Conservation (phyloP, 345 rosid species). For the Eucalyptus regnans region DNA sequence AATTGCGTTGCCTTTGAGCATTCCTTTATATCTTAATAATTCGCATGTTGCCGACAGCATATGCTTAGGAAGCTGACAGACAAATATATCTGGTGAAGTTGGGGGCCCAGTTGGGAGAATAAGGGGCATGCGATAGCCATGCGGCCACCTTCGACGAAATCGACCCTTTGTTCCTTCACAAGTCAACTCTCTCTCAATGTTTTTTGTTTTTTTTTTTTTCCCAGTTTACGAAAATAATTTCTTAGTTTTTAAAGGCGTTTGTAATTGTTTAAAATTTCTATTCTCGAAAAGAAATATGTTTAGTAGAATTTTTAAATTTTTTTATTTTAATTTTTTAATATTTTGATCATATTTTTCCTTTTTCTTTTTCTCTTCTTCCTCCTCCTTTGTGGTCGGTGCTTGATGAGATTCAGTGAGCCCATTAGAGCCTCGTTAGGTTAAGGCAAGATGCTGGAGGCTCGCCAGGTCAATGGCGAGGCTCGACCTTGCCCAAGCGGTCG, state of each 20-base stretch:
- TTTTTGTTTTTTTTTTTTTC: no score
- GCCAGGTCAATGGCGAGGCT: fast-evolving
- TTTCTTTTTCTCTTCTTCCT: no score
- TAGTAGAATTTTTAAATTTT: no score
- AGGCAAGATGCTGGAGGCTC: no score
- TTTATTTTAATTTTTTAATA: no score
- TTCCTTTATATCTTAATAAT: not conserved
- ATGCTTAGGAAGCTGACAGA: not conserved
- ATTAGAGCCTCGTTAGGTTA: fast-evolving
- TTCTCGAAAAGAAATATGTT: no score
- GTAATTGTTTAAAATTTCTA: no score
- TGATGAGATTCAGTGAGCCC: fast-evolving
- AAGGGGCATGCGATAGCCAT: not conserved
- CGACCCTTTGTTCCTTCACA: not conserved
- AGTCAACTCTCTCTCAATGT: not conserved
- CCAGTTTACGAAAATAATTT: no score
- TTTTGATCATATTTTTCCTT: no score
- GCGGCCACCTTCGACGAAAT: not conserved
- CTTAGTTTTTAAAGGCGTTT: no score
- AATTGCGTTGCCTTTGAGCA: not conserved
- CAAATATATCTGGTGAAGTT: not conserved
- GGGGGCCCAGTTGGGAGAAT: not conserved
- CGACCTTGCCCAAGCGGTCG: no score
- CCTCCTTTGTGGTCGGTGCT: no score
- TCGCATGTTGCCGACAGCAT: not conserved